Base-by-base conservation (phyloP, 1,284 basidiomycete species). In the Cutaneotrichosporon cyanovorans region DNA sequence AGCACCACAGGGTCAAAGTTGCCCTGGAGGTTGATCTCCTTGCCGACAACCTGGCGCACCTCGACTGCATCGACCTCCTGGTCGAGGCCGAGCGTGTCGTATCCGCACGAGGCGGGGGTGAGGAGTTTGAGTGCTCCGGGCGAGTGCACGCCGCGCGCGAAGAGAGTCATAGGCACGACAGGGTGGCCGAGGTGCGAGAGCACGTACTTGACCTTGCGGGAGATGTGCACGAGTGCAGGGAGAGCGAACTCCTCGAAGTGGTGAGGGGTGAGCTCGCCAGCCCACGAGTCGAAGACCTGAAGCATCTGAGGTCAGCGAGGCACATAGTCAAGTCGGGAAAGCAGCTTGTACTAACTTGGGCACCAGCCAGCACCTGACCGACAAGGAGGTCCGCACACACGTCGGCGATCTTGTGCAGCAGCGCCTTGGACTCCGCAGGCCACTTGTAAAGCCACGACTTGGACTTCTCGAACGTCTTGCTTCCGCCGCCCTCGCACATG, bases 281-380 rank as follows among this genome's bases (percentile, higher is more conserved):
- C 91, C 80, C 86, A 89, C 3, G 91, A 93, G 71, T 97, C 91
- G 64, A 97, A 97, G 14, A 97, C 79, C 79, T 97, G 91, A 5
- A 95, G 76, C 45, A 93, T 76, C 88, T 95, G 63, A n/a, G n/a
- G n/a, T n/a, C n/a, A n/a, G n/a, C n/a, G n/a, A n/a, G n/a, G n/a
- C n/a, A n/a, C n/a, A n/a, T n/a, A n/a, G n/a, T n/a, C n/a, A n/a
- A n/a, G n/a, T n/a, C n/a, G n/a, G n/a, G n/a, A n/a, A n/a, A n/a
- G n/a, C n/a, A n/a, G n/a, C n/a, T n/a, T n/a, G n/a, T n/a, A n/a
- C n/a, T n/a, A n/a, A n/a, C n/a, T n/a, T n/a, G n/a, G 39, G 91
- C 91, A 34, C 91, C 91, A 2, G 92, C 91, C 49, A 83, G 82
- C 31, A 89, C 84, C 70, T 97, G 92, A 3, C 87, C 87, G 40